Evolutionary conservation across 2,329 filamentous ascomycete genomes (phyloP), one percentile per base, ranked within the genome.

Genomic region (Juglanconis sp.): DNA sequence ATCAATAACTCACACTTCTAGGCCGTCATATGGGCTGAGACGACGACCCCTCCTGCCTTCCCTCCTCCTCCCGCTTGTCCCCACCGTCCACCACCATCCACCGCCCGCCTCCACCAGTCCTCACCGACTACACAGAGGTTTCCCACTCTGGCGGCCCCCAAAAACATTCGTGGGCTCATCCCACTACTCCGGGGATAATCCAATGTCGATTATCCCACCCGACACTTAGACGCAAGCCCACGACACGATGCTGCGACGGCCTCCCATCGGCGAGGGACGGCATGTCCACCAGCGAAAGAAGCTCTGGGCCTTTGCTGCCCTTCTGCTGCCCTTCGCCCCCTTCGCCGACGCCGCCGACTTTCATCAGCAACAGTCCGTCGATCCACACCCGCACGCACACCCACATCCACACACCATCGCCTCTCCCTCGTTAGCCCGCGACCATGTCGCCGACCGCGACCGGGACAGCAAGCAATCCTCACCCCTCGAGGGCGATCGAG

Each of bases 241-340:
- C 55, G 42, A 63, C 77, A 80, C 68, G 65, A 85, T 84, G 81
- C 73, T 80, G 77, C 83, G 80, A 80, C 81, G 80, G 79, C 81
- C 81, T 77, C 77, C 80, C 74, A 31, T 32, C 54, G 77, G 78
- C 74, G 77, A 80, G 73, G 76, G 76, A 73, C 75, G 79, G 78
- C 73, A 75, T 77, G 70, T 71, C 66, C 71, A 71, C 59, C 70
- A 72, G 72, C 69, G 72, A 66, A 70, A 66, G 64, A 67, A 73
- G 57, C 65, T 77, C 72, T 69, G 79, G 70, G 78, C 79, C 71
- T 74, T 82, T 69, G 78, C 76, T 68, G 72, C 82, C 63, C 71
- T 84, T 51, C 71, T 84, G 55, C 70, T 84, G 61, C 77, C 81
- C 61, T 77, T 72, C 71, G 65, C 72, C 52, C 68, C 69, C 52